Evolutionary conservation across 768 basidiomycete species (phyloP), one percentile per base, ranked within the genome.

Genomic region (Rhizopogon roseolus): DNA sequence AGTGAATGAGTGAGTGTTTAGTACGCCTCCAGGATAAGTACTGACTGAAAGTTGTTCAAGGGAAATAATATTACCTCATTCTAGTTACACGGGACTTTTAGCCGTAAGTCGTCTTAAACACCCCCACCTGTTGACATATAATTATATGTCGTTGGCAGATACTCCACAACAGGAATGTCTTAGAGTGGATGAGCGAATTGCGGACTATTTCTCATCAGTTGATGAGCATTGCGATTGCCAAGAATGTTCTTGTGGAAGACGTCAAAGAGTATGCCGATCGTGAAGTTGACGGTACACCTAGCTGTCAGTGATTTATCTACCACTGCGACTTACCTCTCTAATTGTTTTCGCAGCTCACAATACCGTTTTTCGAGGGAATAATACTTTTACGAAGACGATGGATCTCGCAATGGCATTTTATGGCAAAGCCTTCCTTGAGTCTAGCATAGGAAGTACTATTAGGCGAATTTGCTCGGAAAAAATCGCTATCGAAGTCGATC

Each of bases 321-420:
- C 5, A 38, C 53, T 14, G 11, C 48, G 9, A 17, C 14, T 27
- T 14, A 13, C 34, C 39, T 57, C 42, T 42, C 41, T 55, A 34
- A 34, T 16, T 25, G 32, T 40, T 43, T 54, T 36, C 43, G 6
- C 60, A 91, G 89, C 89, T 7, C 86, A 87, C 57, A 84, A 82
- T 62, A 91, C 88, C 2, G 71, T 93, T 14, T 90, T 86, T 66
- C 79, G 77, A 50, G 87, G 84, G 37, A 86, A 86, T 59, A 83
- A 83, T 9, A 78, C 73, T 36, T 75, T 85, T 58, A 86, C 85
- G 54, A 91, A 82, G 70, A 82, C 86, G 27, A 81, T 93, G 72
- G 91, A 93, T 62, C 71, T 84, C 5, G 85, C 83, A 60, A 90
- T 95, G 82, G 75, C 76, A n/a, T 84, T 82, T 73, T 88, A 92